Evolutionary conservation across 1,139 yeast species (phyloP), one percentile per base, ranked within the genome.

Genomic region (Geotrichum klebahnii): DNA sequence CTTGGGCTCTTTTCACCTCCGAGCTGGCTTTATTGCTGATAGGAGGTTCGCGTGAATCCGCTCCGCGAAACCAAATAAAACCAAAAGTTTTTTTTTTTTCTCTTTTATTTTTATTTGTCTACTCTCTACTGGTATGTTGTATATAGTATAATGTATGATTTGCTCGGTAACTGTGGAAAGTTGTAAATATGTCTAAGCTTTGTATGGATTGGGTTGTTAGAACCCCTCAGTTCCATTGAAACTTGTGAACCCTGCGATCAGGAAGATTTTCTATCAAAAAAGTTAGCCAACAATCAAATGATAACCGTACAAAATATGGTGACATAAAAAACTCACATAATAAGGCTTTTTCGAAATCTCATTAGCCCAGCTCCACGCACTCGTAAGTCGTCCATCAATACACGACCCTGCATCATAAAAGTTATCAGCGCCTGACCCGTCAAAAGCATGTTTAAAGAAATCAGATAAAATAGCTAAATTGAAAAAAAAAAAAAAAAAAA

Each of bases 281-380:
- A 8, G 38, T 42, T 42, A 42, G 45, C 16, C 3, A 8, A 19
- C 3, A 9, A 50, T 48, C 50, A 53, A 37, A 43, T 19, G 2
- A 24, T 29, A 14, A 31, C n/a, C 31, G 31, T 20, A 17, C 10
- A 22, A 24, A 5, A 14, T 2, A 28, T 9, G 26, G 17, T 3
- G 16, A 37, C 23, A 51, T 9, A 37, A 4, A 34, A 14, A 16
- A 44, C 47, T 44, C 42, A 44, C 47, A 60, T 77, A 80, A 61
- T 82, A 83, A 8, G 75, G 72, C 61, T 82, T 82, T 61, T 81
- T 81, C 28, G 80, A 67, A 41, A 83, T 79, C 53, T 75, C 75
- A 61, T 84, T 83, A 48, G 88, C 82, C 75, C 86, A 84, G 59
- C 83, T 84, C 86, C 90, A 84, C 1, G 89, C 86, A 49, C 84